A percentile compares a stretch with the other conserved stretches of the same genome.
Evolutionary conservation across 371 early-diverging fungal genomes (phyloP).

Genomic region (Smittium culicis): DNA sequence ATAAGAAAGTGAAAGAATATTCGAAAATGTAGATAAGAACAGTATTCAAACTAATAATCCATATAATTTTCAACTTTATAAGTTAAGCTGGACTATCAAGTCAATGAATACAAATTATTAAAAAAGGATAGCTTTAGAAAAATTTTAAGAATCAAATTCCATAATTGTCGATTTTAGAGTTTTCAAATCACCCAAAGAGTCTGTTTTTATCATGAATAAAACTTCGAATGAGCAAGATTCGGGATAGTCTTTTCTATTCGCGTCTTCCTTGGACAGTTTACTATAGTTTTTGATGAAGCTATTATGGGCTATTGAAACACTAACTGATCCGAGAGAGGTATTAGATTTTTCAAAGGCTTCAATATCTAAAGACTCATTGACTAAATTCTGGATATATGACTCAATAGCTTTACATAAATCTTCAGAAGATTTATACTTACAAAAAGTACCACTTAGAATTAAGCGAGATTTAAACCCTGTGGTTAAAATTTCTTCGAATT

Average conservation of each 20-base stretch:
- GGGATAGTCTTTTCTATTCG: too few relatives aligned
- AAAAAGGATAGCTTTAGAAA: too few relatives aligned
- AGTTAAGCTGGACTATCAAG: too few relatives aligned
- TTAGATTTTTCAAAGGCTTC: background rate
- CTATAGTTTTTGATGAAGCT: too few relatives aligned
- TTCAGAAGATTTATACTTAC: background rate
- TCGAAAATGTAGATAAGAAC: too few relatives aligned
- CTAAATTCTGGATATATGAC: background rate
- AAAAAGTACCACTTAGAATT: background rate
- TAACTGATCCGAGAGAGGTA: background rate
- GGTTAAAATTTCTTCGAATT: background rate
- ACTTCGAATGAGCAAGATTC: background rate
- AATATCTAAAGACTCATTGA: background rate
- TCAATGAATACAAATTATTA: too few relatives aligned
- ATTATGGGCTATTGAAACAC: background rate
- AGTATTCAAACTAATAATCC: too few relatives aligned
- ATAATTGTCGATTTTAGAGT: background rate
- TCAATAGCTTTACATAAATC: background rate
- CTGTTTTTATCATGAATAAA: background rate
- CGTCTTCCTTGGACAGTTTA: too few relatives aligned
- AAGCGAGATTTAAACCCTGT: background rate
- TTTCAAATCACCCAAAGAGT: background rate
- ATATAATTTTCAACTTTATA: too few relatives aligned
- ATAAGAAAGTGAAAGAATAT: too few relatives aligned
- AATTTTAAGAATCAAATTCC: background rate